These are phyloP conservation scores for Scheffersomyces amazonensis DNA, from an alignment of 805 yeast genomes.

Conservation along the genomic window DNA sequence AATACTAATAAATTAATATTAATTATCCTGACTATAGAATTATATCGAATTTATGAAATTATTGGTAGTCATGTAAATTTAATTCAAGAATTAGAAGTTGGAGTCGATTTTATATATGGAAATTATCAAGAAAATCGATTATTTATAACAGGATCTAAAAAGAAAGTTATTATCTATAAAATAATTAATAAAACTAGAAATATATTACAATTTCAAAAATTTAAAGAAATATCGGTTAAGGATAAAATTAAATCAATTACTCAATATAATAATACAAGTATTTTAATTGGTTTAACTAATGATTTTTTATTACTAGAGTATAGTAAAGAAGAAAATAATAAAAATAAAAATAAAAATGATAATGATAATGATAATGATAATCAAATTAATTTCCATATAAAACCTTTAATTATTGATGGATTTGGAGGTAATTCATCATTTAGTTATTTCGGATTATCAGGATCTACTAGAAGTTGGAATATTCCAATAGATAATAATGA, in stretches of 20 bases:
- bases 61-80: slow-evolving; percentile 34
- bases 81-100: slow-evolving; percentile 25
- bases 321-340: too few relatives aligned
- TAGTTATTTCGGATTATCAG: slow-evolving; percentile 36
- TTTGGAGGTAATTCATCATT: slow-evolving; percentile 25
- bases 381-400: slow-evolving; percentile 12
- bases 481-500: slow-evolving; percentile 13
- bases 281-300: slow-evolving; percentile 21
- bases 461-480: slow-evolving; percentile 22
- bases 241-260: slow-evolving; percentile 27
- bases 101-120: slow-evolving; percentile 14
- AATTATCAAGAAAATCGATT: slow-evolving; percentile 15
- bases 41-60: slow-evolving; percentile 22
- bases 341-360: neutral
- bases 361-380: slow-evolving; percentile 2
- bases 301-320: slow-evolving; percentile 26
- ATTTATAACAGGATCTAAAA: slow-evolving; percentile 26
- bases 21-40: slow-evolving; percentile 20
- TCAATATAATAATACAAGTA: slow-evolving; percentile 6
- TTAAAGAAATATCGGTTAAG: slow-evolving; percentile 23
- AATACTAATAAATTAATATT: slow-evolving; percentile 9
- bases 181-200: slow-evolving; percentile 29
- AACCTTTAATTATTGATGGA: slow-evolving; percentile 17
- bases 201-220: slow-evolving; percentile 21
- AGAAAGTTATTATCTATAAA: slow-evolving; percentile 24